Evolutionary conservation across 108 stramenopile genomes (phyloP).

Genomic region (Parietichytrium sp.): DNA sequence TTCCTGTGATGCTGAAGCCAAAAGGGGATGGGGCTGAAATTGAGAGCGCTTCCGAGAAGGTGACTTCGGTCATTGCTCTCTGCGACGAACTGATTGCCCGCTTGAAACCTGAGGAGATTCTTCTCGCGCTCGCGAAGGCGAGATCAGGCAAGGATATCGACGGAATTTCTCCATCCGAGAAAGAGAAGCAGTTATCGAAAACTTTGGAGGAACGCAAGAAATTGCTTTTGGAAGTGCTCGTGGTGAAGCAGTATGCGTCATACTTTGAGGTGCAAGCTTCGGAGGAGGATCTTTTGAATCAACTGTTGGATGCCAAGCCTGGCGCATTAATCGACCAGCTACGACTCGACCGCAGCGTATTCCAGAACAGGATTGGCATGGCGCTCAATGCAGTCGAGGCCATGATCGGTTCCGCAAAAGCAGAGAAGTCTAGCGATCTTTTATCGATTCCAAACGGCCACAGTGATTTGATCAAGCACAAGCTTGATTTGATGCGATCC

Average conservation of each 20-base stretch:
- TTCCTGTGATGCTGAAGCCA: background rate
- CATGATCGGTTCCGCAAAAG: background rate
- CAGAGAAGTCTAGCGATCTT: background rate
- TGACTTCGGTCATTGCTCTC: background rate
- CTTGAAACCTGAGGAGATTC: background rate
- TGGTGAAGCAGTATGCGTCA: background rate
- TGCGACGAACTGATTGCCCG: background rate
- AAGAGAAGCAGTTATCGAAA: constrained; percentile 2
- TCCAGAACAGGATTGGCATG: background rate
- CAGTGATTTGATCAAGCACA: background rate
- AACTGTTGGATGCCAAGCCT: background rate
- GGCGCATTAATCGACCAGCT: background rate
- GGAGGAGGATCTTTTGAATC: background rate
- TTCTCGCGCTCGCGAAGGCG: background rate
- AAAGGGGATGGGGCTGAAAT: background rate
- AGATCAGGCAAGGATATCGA: background rate
- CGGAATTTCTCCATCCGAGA: background rate
- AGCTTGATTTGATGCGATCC: background rate
- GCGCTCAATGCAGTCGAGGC: background rate
- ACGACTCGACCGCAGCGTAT: background rate
- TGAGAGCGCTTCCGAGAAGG: background rate
- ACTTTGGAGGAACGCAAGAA: background rate
- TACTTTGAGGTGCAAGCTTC: background rate
- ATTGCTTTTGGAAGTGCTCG: background rate
- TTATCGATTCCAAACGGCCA: background rate